phyloP scores from a whole-genome alignment of 208 protist species.

The Strigomonas culicis region DNA sequence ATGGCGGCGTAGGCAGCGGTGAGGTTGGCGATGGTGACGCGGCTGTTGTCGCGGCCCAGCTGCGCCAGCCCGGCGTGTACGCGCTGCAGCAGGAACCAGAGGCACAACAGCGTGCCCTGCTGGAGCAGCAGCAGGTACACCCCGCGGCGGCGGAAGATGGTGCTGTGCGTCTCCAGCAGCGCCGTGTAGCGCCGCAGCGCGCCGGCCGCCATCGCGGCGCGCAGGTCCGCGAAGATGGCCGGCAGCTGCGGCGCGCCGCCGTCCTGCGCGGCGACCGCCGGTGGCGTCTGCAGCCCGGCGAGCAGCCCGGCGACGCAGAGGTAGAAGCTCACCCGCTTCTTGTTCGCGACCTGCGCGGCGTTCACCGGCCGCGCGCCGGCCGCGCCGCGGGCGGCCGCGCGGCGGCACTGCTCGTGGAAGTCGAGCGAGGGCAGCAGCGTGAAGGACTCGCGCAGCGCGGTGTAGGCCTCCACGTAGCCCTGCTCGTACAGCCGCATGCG shows the following conservation, averaged over 20 bases:
- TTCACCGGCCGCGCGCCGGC: slow-evolving; percentile 9
- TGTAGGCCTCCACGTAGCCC: slow-evolving; percentile 43
- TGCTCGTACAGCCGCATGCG: slow-evolving; percentile 71
- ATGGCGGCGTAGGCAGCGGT: slow-evolving; percentile 45
- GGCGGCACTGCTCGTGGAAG: not conserved
- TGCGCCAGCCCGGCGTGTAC: slow-evolving; percentile 45
- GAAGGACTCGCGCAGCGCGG: slow-evolving; percentile 51
- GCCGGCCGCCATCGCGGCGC: slow-evolving; percentile 44
- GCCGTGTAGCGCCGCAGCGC: slow-evolving; percentile 38
- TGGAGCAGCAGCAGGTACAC: slow-evolving; percentile 66
- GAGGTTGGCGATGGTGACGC: slow-evolving; percentile 53
- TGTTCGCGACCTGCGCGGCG: slow-evolving; percentile 63
- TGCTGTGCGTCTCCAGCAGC: slow-evolving; percentile 41
- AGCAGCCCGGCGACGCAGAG: slow-evolving; percentile 56
- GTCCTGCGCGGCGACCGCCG: slow-evolving; percentile 25
- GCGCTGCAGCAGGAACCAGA: slow-evolving; percentile 55
- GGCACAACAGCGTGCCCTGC: slow-evolving; percentile 57
- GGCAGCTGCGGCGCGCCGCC: slow-evolving; percentile 46
- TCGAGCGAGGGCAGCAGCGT: slow-evolving; percentile 56
- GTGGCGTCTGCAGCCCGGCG: slow-evolving; percentile 42
- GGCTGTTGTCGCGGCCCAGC: slow-evolving; percentile 62
- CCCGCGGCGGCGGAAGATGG: slow-evolving; percentile 51
- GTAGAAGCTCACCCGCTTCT: slow-evolving; percentile 77
- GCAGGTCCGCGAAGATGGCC: slow-evolving; percentile 44
- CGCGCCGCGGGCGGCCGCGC: not conserved